Base-by-base conservation (phyloP, 1,139 yeast genomes). In the Pichia cactophila region DNA sequence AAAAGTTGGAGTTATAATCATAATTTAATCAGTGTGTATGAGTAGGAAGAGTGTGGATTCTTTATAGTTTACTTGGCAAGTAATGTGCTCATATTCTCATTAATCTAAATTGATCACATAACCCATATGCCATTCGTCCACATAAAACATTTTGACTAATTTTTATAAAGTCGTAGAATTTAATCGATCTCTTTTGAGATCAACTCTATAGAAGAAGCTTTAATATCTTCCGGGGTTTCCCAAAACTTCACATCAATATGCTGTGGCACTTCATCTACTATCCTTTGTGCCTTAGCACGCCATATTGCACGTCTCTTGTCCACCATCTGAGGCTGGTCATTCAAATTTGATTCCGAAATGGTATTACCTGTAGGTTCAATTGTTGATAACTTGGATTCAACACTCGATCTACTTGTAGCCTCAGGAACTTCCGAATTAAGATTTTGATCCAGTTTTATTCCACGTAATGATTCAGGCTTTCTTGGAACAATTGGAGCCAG, bases 241-340 rank as follows among this genome's bases (percentile, higher is more conserved):
- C 69, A 68, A 43, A 68, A 61, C 47, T 53, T 58, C 45, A 68
- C 56, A 12, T 57, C 62, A 26, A 64, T 59, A 38, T 59, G 51
- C 58, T 68, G 69, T 14, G 75, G 74, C 43, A 79, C 65, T 20
- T 58, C 62, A 42, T 67, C 64, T 14, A 71, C 54, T 2, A 76
- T 72, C 4, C 63, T 56, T 23, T 70, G 60, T 2, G 75, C 69
- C 51, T 79, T 66, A 42, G 68, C 69, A 33, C 73, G 69, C 82
- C 83, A 79, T 28, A 65, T 55, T 1, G 77, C 75, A 1, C 79
- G 80, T 46, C 63, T 69, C 47, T 63, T 68, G 60, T 80, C 84
- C 9, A 43, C 42, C 11, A 43, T 16, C 10, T 49, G 51, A 23
- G 38, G 23, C 14, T 16, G 23, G 56, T 47, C 5, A 44, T 50